Evolutionary conservation across 805 yeast species (phyloP), one percentile per base, ranked within the genome.

Genomic region (Tetrapisispora pingtungensis): DNA sequence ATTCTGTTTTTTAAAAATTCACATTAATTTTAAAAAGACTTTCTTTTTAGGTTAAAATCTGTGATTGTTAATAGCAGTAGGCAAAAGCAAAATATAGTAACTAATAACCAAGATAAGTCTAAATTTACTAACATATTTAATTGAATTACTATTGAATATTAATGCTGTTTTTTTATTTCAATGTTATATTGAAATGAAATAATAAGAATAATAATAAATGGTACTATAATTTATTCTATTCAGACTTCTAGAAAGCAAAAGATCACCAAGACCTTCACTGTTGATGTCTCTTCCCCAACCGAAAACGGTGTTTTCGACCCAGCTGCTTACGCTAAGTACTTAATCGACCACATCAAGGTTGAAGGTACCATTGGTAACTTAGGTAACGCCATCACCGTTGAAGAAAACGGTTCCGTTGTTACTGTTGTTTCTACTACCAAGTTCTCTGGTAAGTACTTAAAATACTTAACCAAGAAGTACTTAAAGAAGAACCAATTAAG

Each of bases 401-500:
- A 87, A 66, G 93, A 87, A 68, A 94, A 89, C 68, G 75, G 80
- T 78, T 81, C 83, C 77, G 80, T 85, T 69, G 81, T 85, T 69
- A 87, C 93, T 68, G 85, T 88, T 69, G 80, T 77, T 58, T 77
- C 97, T 59, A 80, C 83, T 74, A 74, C 95, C 74, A 83, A 87
- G 77, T 90, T 93, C 93, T 89, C 97, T 61, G 99, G 98, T 77
- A 90, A 94, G 79, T 93, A 93, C 95, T 83, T 90, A 73, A 93
- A 94, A 81, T 93, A 93, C 94, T 79, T 93, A 71, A 86, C 97
- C 68, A 94, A 93, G 88, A 90, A 95, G 81, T 93, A 86, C 93
- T 86, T 93, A 76, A 94, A 90, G 95, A 93, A 93, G 86, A 87
- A 89, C 90, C 95, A 86, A 77, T 85, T 90, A 79, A 88, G 97